A percentile compares a stretch with the other conserved stretches of the same genome.
phyloP scores from a whole-genome alignment of 495 filamentous ascomycete species.

The Delitschia confertaspora region DNA sequence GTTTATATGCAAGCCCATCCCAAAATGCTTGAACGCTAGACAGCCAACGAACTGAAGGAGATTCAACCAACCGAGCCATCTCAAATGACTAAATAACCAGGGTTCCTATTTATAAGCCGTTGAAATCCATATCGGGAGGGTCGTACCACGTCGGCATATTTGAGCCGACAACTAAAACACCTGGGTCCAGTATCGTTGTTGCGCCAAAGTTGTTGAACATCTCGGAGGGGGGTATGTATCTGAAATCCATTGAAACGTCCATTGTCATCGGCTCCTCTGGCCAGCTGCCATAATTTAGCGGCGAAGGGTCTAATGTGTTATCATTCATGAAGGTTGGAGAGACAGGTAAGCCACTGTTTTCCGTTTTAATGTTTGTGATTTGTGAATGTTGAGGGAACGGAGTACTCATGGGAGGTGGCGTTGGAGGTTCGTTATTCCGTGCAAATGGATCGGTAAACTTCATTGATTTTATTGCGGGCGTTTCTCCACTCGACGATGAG shows the following conservation, averaged over 20 bases:
- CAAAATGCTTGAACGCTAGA: slow-evolving; percentile 26
- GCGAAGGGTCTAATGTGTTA: slow-evolving; percentile 19
- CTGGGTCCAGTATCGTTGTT: slow-evolving; percentile 21
- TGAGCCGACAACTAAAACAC: slow-evolving; percentile 4
- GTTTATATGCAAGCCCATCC: too few relatives aligned
- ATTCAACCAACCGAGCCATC: slow-evolving; percentile 1
- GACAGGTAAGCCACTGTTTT: slow-evolving; percentile 9
- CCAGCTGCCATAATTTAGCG: slow-evolving; percentile 14
- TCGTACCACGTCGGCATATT: slow-evolving; percentile 26
- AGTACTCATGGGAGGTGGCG: slow-evolving; percentile 29
- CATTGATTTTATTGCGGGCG: slow-evolving; percentile 18
- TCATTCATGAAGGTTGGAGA: slow-evolving; percentile 20
- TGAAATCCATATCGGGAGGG: slow-evolving; percentile 26
- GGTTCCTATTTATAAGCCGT: slow-evolving; percentile 28
- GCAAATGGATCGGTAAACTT: slow-evolving; percentile 22
- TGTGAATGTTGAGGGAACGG: slow-evolving; percentile 28
- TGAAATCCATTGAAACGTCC: slow-evolving; percentile 25
- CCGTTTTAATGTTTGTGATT: slow-evolving; percentile 14
- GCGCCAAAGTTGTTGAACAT: slow-evolving; percentile 20
- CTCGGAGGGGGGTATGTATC: slow-evolving; percentile 19
- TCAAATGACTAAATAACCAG: too few relatives aligned
- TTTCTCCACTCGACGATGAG: slow-evolving; percentile 19
- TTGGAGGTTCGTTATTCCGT: slow-evolving; percentile 24
- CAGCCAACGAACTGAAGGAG: slow-evolving; percentile 1
- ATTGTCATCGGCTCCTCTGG: slow-evolving; percentile 19